Evolutionary conservation across 2,329 filamentous ascomycete genomes (phyloP).

Genomic region (Ophiocordyceps robertsii): DNA sequence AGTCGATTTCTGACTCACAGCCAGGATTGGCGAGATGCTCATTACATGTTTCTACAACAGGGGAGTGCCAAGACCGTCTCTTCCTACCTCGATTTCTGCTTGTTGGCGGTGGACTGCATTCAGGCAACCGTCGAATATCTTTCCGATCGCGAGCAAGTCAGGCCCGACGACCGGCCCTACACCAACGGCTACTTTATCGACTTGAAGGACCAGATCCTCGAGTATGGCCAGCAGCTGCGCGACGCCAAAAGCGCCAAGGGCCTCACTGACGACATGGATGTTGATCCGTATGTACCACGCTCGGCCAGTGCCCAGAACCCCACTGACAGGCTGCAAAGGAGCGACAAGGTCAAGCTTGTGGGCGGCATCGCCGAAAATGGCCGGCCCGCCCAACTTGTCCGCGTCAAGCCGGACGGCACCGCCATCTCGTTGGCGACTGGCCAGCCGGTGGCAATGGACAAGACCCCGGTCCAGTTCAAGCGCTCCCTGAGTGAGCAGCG

Average conservation of each 20-base stretch:
- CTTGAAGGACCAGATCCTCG: conserved; percentile 81
- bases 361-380: conserved; percentile 75
- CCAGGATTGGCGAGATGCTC: conserved; percentile 42
- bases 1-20: conserved; percentile 48
- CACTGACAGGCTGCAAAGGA: conserved; percentile 18
- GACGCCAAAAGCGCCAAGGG: conserved; percentile 52
- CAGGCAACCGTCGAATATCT: conserved; percentile 80
- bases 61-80: conserved; percentile 59
- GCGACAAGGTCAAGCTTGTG: conserved; percentile 63
- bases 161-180: conserved; percentile 78
- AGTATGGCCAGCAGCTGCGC: conserved; percentile 76
- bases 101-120: conserved; percentile 79
- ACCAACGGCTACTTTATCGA: conserved; percentile 96
- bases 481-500: conserved; percentile 55
- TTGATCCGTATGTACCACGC: conserved; percentile 38
- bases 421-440: conserved; percentile 65
- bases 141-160: conserved; percentile 73
- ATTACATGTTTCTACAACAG: conserved; percentile 61
- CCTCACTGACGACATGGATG: conserved; percentile 42
- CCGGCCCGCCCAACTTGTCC: conserved; percentile 70
- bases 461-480: conserved; percentile 42
- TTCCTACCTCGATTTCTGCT: conserved; percentile 75
- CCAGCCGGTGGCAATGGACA: conserved; percentile 43
- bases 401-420: conserved; percentile 68
- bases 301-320: conserved; percentile 15